Conservation (phyloP, 805 yeast genomes). For the Scheffersomyces lignosus region DNA sequence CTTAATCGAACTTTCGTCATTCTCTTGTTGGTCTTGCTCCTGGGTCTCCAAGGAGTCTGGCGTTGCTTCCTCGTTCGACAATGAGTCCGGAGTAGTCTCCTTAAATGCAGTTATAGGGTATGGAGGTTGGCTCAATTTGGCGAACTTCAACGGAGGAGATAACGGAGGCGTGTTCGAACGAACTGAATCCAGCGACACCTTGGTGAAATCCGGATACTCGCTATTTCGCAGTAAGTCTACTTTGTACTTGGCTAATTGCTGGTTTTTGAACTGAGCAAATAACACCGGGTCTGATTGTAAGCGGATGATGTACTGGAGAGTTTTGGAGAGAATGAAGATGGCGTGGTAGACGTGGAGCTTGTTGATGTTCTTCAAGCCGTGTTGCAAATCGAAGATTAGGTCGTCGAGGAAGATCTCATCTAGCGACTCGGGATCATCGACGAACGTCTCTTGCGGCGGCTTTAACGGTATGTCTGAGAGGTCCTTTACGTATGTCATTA, state of each 20-base stretch:
- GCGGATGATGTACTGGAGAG: constrained; percentile 33
- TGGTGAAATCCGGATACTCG: background rate
- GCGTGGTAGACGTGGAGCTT: constrained; percentile 37
- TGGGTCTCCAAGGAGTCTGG: background rate
- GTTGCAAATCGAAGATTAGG: constrained; percentile 31
- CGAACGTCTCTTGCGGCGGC: constrained; percentile 38
- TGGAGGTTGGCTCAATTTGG: constrained; percentile 8
- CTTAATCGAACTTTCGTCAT: constrained; percentile 2
- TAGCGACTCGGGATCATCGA: constrained; percentile 36
- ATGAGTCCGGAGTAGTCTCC: constrained; percentile 20
- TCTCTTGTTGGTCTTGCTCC: background rate
- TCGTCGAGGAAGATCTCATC: constrained; percentile 36
- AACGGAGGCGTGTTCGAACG: constrained; percentile 14
- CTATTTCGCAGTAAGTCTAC: background rate
- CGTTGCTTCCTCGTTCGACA: constrained; percentile 1
- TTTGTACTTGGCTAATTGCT: constrained; percentile 21
- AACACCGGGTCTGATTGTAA: constrained; percentile 25
- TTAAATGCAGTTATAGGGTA: constrained; percentile 2
- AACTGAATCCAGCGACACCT: background rate
- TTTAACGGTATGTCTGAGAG: constrained; percentile 38
- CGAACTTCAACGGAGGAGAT: constrained; percentile 24
- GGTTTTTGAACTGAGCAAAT: constrained; percentile 22
- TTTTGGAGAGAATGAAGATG: constrained; percentile 25
- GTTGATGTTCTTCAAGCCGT: constrained; percentile 33
- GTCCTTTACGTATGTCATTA: constrained; percentile 4